Evolutionary conservation across 2,329 filamentous ascomycete genomes (phyloP).

Genomic region (Graphilbum sp.): DNA sequence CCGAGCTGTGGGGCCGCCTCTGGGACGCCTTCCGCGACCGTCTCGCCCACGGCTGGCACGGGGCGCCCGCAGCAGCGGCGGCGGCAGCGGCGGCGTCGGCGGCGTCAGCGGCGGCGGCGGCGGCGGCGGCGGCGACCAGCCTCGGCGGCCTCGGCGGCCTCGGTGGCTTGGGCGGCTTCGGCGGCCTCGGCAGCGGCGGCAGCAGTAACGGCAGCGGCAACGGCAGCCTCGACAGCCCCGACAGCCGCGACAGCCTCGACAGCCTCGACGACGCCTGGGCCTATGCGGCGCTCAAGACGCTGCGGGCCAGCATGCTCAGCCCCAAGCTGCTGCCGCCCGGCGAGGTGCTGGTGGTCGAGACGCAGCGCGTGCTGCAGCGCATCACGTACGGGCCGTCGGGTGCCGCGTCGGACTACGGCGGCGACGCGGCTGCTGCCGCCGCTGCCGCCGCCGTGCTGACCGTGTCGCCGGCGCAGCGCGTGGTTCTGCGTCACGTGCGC

Average conservation of each 20-base stretch:
- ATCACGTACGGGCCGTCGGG: too few relatives aligned
- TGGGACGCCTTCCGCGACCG: slow-evolving; percentile 27
- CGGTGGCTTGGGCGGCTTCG: background rate
- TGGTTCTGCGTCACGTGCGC: slow-evolving; percentile 53
- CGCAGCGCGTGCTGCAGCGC: slow-evolving; percentile 47
- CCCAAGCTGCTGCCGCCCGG: slow-evolving; percentile 59
- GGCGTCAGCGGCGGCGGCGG: too few relatives aligned
- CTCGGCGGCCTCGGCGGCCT: background rate
- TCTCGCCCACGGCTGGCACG: slow-evolving; percentile 43
- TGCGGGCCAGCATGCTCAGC: slow-evolving; percentile 52
- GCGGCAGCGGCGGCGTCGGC: background rate
- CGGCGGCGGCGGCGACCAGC: too few relatives aligned
- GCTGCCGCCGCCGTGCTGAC: slow-evolving; percentile 4
- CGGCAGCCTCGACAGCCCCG: background rate
- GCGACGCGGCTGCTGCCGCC: too few relatives aligned
- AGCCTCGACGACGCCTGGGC: slow-evolving; percentile 51
- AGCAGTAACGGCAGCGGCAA: too few relatives aligned
- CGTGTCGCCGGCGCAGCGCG: slow-evolving; percentile 43
- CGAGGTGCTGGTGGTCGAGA: slow-evolving; percentile 60
- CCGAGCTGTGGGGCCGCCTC: slow-evolving; percentile 48
- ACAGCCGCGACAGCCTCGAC: background rate
- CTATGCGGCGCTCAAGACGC: slow-evolving; percentile 45
- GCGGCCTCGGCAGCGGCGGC: too few relatives aligned
- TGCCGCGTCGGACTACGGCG: too few relatives aligned
- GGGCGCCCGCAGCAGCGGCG: background rate